Evolutionary conservation across 163 green algal species (phyloP), one percentile per base, ranked within the genome.

Genomic region (Chlamydomonas reinhardtii): DNA sequence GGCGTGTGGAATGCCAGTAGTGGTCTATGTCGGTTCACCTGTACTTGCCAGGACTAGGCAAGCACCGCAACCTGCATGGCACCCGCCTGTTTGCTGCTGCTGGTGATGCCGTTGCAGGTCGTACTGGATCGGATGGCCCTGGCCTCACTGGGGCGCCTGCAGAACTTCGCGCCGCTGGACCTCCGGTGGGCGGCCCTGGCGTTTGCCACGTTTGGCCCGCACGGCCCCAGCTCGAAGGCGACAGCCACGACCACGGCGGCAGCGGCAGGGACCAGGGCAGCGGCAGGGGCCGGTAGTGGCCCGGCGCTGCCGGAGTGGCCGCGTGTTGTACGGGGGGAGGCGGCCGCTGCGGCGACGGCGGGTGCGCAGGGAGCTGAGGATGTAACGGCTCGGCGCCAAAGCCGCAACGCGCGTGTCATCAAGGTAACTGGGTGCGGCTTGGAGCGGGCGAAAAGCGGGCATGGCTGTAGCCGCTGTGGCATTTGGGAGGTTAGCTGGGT

Each of bases 61-160:
- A 5, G 5, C 39, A 48, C 8, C 8, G 39, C 39, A 8, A 48
- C 39, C 39, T 48, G 5, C 39, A 5, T 48, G 39, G 5, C 39
- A 48, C 5, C 8, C 8, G 39, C 39, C 39, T 8, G 39, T 48
- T 48, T 5, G 39, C 8, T 8, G 48, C 48, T 12, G 48, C 48
- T 14, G 5, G 5, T 56, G 48, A 17, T 73, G 1, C 27, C 27
- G 31, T 15, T 25, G 4, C 52, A 85, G 78, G 37, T 72, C 24
- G 78, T 85, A 2, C 34, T 85, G 66, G 78, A 85, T 68, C 66
- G 78, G 3, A 25, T 85, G 31, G 78, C 68, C 2, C 48, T 73
- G 22, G 48, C n/a, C 34, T 43, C 52, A 22, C 72, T 85, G 11
- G 52, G 27, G 22, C 78, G 32, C 31, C 61, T 62, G 31, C 32